Percentiles rank a stretch among this genome's conserved stretches.
Evolutionary conservation across 1,139 yeast genomes (phyloP).

Genomic region (Taphrina deformans): DNA sequence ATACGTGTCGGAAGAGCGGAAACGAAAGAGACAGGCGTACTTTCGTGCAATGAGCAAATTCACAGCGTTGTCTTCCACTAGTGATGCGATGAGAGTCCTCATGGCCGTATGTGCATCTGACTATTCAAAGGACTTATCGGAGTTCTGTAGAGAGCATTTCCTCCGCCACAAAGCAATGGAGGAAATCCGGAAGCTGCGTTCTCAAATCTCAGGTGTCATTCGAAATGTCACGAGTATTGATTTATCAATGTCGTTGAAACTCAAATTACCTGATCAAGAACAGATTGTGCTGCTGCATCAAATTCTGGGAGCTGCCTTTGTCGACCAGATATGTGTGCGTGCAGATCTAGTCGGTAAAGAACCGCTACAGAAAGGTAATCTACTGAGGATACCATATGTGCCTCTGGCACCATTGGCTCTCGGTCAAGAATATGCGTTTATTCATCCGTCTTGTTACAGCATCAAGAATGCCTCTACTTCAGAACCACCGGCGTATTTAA

Average conservation of each 20-base stretch:
- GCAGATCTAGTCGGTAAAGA: constrained; percentile 64
- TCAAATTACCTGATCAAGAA: constrained; percentile 64
- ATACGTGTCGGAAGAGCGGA: constrained; percentile 47
- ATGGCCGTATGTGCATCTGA: constrained; percentile 90
- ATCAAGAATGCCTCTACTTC: constrained; percentile 17
- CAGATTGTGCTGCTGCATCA: constrained; percentile 84
- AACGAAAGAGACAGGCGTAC: constrained; percentile 54
- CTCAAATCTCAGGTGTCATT: constrained; percentile 75
- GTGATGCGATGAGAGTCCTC: constrained; percentile 73
- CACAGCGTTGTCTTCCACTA: constrained; percentile 63
- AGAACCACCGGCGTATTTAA: constrained; percentile 32
- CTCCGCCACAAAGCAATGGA: constrained; percentile 66
- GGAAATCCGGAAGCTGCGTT: constrained; percentile 77
- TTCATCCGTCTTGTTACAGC: constrained; percentile 32
- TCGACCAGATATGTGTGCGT: constrained; percentile 85
- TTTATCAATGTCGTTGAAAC: constrained; percentile 61
- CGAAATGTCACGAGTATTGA: constrained; percentile 52
- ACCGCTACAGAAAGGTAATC: constrained; percentile 22
- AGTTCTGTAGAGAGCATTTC: constrained; percentile 61
- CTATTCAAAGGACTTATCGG: constrained; percentile 50
- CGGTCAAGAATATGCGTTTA: constrained; percentile 29
- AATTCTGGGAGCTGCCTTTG: constrained; percentile 87
- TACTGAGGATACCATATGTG: constrained; percentile 28
- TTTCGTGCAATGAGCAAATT: constrained; percentile 58
- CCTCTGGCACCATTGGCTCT: constrained; percentile 26